These are phyloP conservation scores for Nakazawaea molendinolei DNA, from an alignment of 805 yeast genomes.

Conservation along the genomic window DNA sequence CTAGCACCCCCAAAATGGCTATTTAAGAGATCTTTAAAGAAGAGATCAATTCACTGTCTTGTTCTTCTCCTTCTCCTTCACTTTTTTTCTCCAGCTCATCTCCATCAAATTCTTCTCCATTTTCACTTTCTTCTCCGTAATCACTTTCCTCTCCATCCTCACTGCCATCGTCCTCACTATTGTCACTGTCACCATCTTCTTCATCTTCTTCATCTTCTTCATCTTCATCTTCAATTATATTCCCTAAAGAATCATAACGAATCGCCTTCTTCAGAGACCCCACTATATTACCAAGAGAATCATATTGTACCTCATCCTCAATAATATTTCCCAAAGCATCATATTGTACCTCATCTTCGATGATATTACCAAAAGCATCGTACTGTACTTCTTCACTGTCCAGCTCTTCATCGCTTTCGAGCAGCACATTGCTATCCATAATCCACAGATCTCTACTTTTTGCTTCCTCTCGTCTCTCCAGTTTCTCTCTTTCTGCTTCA, in stretches of 20 bases:
- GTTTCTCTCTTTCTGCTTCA: slow-evolving; percentile 57
- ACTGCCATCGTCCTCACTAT: slow-evolving; percentile 13
- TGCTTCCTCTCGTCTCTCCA: slow-evolving; percentile 49
- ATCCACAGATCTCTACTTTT: slow-evolving; percentile 63
- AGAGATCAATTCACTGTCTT: too few relatives aligned
- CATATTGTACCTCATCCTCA: slow-evolving; percentile 13
- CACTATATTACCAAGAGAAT: too few relatives aligned
- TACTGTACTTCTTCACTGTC: slow-evolving; percentile 18
- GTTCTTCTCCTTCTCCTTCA: not conserved
- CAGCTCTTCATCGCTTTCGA: slow-evolving; percentile 16
- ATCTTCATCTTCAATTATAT: slow-evolving; percentile 18
- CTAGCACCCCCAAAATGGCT: too few relatives aligned
- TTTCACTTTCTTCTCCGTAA: slow-evolving; percentile 16
- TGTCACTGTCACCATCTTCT: too few relatives aligned
- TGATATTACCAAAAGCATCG: slow-evolving; percentile 11
- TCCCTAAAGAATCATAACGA: slow-evolving; percentile 14
- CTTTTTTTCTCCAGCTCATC: slow-evolving; percentile 14
- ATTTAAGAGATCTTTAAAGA: too few relatives aligned
- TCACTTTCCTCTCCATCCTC: not conserved
- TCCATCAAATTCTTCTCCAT: slow-evolving; percentile 17
- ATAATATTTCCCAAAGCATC: slow-evolving; percentile 18
- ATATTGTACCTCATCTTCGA: slow-evolving; percentile 36
- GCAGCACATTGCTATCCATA: slow-evolving; percentile 73
- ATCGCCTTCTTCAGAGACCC: slow-evolving; percentile 16
- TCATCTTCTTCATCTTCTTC: slow-evolving; percentile 22